A percentile compares a stretch with the other conserved stretches of the same genome.
Conservation (phyloP, 352 stramenopile genomes). For the Globisporangium perplexum region DNA sequence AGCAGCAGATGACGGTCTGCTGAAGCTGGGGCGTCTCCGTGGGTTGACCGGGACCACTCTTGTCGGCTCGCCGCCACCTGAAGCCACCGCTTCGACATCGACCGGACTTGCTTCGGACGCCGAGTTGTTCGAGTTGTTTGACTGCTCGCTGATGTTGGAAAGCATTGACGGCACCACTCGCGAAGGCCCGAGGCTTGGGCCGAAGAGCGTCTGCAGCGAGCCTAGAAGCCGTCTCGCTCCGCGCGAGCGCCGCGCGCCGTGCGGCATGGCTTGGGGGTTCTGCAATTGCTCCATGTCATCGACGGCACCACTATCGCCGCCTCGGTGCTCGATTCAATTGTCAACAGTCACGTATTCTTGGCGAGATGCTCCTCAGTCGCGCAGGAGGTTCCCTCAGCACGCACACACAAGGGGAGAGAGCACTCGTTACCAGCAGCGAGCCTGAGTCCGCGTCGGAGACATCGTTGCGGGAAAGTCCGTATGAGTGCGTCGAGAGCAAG, state of each 20-base stretch:
- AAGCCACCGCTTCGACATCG: background rate
- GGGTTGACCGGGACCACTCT: background rate
- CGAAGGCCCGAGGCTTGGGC: background rate
- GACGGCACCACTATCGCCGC: too few relatives aligned
- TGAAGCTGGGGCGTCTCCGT: background rate
- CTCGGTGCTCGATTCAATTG: background rate
- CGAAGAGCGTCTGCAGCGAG: constrained; percentile 2
- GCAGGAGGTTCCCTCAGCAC: too few relatives aligned
- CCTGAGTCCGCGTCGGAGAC: background rate
- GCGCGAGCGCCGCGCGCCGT: background rate
- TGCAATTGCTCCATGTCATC: constrained; percentile 9
- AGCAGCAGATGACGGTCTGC: background rate
- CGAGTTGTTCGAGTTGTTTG: constrained; percentile 4
- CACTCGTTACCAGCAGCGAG: too few relatives aligned
- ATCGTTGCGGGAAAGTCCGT: too few relatives aligned
- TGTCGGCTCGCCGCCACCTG: background rate
- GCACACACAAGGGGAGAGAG: too few relatives aligned
- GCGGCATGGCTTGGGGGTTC: background rate
- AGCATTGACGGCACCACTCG: background rate
- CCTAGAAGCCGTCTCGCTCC: background rate
- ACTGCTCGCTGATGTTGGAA: constrained; percentile 8
- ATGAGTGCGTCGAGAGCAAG: background rate
- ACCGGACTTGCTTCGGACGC: background rate
- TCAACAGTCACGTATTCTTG: background rate
- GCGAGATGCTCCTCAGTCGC: background rate